Evolutionary conservation across 495 filamentous ascomycete species (phyloP), one percentile per base, ranked within the genome.

Genomic region (Xylaria bambusicola): DNA sequence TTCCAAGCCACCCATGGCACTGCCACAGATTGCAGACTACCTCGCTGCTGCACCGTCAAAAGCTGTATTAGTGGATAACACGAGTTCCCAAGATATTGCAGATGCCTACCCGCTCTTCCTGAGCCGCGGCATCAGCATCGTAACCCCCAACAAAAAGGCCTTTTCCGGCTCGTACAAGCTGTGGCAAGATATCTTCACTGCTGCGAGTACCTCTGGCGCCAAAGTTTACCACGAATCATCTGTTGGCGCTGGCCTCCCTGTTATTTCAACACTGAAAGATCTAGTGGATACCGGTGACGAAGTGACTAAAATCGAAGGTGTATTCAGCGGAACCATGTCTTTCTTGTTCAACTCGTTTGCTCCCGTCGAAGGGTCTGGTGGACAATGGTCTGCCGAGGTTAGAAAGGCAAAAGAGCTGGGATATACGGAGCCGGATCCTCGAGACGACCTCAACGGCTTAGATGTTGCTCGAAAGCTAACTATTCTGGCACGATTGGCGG

Each of bases 381-480:
- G 87, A 4, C 86, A 88, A 66, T 98, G 93, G 85, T 93, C 90
- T 44, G 88, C 85, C 42, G 91, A 93, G 60, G 94, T 97, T 20
- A 83, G 81, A 61, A 89, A 93, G 73, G 94, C 93, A 31, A 94
- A 96, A 77, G 88, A 93, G 50, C 76, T 93, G n/a, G 94, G 95
- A 17, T 98, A 92, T 75, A 98, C 94, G 12, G 94, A 98, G 77
- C 94, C 94, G 1, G 94, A 98, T 70, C 94, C 94, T 41, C 82
- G 94, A 41, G 94, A 98, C 72, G 94, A 98, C 66, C 80, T 98
- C 65, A 97, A 98, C 74, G 94, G 94, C 10, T 80, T 96, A 68
- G 94, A 98, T 69, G 93, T 98, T 21, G 94, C 94, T 24, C 82
- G 94, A n/a, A 98, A 98, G 75, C 80, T 97, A 62, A 96, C 93